Base-by-base conservation (phyloP, 148 eudicot species). In the Drosera capensis region DNA sequence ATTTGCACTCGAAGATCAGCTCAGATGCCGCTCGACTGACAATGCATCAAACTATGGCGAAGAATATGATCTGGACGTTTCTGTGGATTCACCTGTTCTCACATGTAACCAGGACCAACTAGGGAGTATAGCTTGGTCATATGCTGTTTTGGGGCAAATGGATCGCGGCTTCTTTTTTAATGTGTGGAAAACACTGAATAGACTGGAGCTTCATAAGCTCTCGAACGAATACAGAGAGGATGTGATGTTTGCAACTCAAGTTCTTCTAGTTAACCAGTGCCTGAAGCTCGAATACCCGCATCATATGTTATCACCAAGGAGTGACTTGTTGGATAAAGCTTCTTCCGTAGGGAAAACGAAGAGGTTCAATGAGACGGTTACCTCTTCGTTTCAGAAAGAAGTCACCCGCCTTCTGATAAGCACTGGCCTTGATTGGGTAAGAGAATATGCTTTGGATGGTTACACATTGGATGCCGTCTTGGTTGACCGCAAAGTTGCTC, bases 61-160 rank as follows among this genome's bases (percentile, higher is more conserved):
- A 49, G 56, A 29, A 50, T 37, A 20, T 46, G 57, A 18, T 17
- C 22, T 16, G 22, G 54, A 37, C 14, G 46, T 37, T 22, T 26
- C 45, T 35, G 56, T 9, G 15, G 47, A 43, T 46, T 25, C 44
- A 31, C 74, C 68, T 30, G 38, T 48, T 7, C 71, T 90, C 37
- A 51, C 43, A 42, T 75, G 78, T 47, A 74, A 63, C 43, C 64
- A 95, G 41, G 84, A 90, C 58, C 82, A 84, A 44, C 86, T 90
- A n/a, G 97, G 95, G 18, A 84, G 76, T 57, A 75, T 90, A 15
- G 77, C 93, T 38, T 90, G 97, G 97, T 84, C 93, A 22, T 84
- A 71, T 63, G 79, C 87, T 25, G 95, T 70, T 68, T 58, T 84
- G 21, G 97, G 95, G 43, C 56, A 70, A 49, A 51, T 90, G 71